These are phyloP conservation scores for Oxyria digyna DNA, from an alignment of 148 eudicot species.

Conservation along the genomic window DNA sequence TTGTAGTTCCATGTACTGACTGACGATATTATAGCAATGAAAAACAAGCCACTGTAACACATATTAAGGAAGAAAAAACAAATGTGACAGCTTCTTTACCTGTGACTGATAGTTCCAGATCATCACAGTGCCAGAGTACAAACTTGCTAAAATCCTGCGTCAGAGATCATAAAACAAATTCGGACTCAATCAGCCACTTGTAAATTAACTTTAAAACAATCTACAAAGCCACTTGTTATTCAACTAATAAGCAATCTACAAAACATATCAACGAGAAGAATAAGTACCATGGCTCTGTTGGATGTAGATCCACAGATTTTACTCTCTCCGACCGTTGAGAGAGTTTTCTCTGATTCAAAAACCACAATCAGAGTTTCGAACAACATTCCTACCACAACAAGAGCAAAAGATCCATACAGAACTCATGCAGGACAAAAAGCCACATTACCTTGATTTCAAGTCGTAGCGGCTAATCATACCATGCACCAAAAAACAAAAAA, in stretches of 20 bases:
- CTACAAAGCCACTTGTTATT: not conserved
- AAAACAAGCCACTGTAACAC: not conserved
- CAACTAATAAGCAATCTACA: not conserved
- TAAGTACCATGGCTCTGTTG: conserved; percentile 58
- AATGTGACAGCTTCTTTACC: conserved; percentile 23
- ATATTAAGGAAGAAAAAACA: not conserved
- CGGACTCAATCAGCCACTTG: not conserved
- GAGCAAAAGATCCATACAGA: not conserved
- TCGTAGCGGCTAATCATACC: conserved; percentile 7
- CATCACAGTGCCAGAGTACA: conserved; percentile 56
- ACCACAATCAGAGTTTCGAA: not conserved
- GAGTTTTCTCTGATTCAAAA: conserved; percentile 38
- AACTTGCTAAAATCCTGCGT: conserved; percentile 59
- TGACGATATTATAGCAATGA: not conserved
- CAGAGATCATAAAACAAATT: not conserved
- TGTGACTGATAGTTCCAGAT: conserved; percentile 69
- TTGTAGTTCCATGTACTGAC: no score
- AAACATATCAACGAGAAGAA: not conserved
- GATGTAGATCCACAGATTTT: conserved; percentile 70
- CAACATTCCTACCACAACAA: not conserved
- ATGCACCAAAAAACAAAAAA: not conserved
- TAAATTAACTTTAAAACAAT: not conserved
- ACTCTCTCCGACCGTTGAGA: conserved; percentile 62
- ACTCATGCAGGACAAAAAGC: not conserved
- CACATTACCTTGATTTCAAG: conserved; percentile 8